Evolutionary conservation across 1,284 basidiomycete species (phyloP).

Genomic region (Taiwanofungus camphoratus): DNA sequence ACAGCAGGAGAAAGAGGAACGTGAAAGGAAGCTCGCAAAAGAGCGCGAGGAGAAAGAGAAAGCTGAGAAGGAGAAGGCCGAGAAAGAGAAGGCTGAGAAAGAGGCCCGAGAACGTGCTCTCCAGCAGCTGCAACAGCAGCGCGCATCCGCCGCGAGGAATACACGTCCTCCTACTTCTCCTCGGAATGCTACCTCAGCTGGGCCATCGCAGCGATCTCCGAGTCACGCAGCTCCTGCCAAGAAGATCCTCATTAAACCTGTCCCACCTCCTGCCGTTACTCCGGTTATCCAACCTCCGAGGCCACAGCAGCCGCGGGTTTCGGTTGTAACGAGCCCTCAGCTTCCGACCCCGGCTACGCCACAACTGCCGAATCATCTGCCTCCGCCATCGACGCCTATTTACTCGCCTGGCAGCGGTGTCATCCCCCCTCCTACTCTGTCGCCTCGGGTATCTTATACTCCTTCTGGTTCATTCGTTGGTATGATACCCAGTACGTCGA

Average conservation of each 20-base stretch:
- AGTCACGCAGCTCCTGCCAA: slow-evolving; percentile 41
- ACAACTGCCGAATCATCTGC: slow-evolving; percentile 30
- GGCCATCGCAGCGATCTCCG: slow-evolving; percentile 40
- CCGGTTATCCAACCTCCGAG: slow-evolving; percentile 26
- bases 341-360: slow-evolving; percentile 32
- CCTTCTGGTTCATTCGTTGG: slow-evolving; percentile 42
- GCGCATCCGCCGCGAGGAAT: slow-evolving; percentile 26
- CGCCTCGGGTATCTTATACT: slow-evolving; percentile 43
- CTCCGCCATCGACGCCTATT: slow-evolving; percentile 37
- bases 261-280: slow-evolving; percentile 23
- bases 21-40: slow-evolving; percentile 46
- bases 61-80: slow-evolving; percentile 54
- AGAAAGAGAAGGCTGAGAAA: slow-evolving; percentile 45
- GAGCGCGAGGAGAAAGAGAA: slow-evolving; percentile 58
- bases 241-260: slow-evolving; percentile 44
- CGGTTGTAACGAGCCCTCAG: slow-evolving; percentile 27
- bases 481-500: slow-evolving; percentile 36
- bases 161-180: slow-evolving; percentile 43
- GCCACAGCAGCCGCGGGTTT: slow-evolving; percentile 29
- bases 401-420: slow-evolving; percentile 41
- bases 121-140: slow-evolving; percentile 34
- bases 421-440: slow-evolving; percentile 41
- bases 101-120: slow-evolving; percentile 33
- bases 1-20: slow-evolving; percentile 62
- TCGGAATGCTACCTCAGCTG: slow-evolving; percentile 42